Evolutionary conservation across 1,139 yeast species (phyloP), one percentile per base, ranked within the genome.

Genomic region (Diutina rugosa): DNA sequence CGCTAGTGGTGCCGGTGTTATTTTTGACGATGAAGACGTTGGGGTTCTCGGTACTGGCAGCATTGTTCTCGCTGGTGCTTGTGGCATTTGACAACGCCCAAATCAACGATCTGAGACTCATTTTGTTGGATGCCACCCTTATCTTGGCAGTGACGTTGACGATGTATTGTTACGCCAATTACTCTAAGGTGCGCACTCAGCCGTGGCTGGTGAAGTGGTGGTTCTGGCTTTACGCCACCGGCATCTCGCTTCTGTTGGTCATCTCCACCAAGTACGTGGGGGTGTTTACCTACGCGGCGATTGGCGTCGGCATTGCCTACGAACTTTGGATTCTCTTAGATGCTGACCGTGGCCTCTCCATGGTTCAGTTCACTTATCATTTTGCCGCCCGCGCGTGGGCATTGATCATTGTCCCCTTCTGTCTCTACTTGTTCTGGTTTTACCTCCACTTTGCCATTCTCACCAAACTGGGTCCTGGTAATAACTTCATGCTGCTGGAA

Each of bases 181-280:
- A 90, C 70, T 81, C 87, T 63, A 88, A 89, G 62, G 80, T 77
- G 63, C 84, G 97, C 64, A 72, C 71, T 56, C 64, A 66, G 21
- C 88, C 98, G 7, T 91, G 89, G 66, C 66, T 87, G 21, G 62
- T 62, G 53, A 63, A 73, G 55, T 93, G 99, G 99, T 93, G 95
- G 87, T 70, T 72, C 53, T 95, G 99, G 99, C 77, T 93, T 51
- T 68, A 78, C 49, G 70, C 81, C 49, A 90, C 98, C 8, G 99
- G 99, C 41, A 73, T 90, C 7, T 79, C 95, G 1, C 78, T 93
- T 60, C 88, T 97, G 0, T 85, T 91, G 68, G 97, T 90, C 49
- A 91, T 93, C 59, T 85, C 96, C 52, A 91, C 98, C 57, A 93
- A 93, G 69, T 95, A 93, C 67, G 97, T 93, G 45, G 99, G 99